Evolutionary conservation across 1,284 basidiomycete species (phyloP).

Genomic region (Takashimella koratensis): DNA sequence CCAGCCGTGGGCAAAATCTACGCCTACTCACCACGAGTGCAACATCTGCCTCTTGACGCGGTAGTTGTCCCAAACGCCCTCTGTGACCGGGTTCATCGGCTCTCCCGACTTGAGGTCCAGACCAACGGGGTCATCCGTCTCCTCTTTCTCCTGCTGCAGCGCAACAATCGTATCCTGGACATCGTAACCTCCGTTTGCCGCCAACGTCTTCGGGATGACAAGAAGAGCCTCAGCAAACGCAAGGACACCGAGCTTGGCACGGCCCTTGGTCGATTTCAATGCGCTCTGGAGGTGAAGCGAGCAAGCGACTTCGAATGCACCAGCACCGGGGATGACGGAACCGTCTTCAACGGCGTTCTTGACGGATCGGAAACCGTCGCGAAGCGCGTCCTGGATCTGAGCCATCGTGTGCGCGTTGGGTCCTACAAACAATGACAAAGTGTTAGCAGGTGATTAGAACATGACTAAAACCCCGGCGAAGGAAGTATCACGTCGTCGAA

Average conservation of each 20-base stretch:
- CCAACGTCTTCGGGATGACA: slow-evolving; percentile 94
- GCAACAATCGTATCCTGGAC: slow-evolving; percentile 93
- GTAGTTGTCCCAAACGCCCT: slow-evolving; percentile 99
- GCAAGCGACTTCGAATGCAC: slow-evolving; percentile 96
- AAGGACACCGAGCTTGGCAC: slow-evolving; percentile 94
- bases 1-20: too few relatives aligned
- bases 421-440: slow-evolving; percentile 42
- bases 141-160: slow-evolving; percentile 83
- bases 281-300: slow-evolving; percentile 69
- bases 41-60: slow-evolving; percentile 98
- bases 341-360: slow-evolving; percentile 97
- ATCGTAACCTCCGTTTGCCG: slow-evolving; percentile 94
- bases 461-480: too few relatives aligned
- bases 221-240: slow-evolving; percentile 94
- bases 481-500: too few relatives aligned
- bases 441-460: too few relatives aligned
- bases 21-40: slow-evolving; percentile 80
- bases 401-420: slow-evolving; percentile 95
- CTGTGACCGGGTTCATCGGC: slow-evolving; percentile 90
- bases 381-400: slow-evolving; percentile 94
- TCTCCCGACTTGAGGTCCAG: slow-evolving; percentile 91
- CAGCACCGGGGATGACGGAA: slow-evolving; percentile 85
- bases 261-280: slow-evolving; percentile 92
- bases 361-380: slow-evolving; percentile 91
- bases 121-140: slow-evolving; percentile 88